Conservation (phyloP, 495 filamentous ascomycete genomes). For the Chaetomium tenue region DNA sequence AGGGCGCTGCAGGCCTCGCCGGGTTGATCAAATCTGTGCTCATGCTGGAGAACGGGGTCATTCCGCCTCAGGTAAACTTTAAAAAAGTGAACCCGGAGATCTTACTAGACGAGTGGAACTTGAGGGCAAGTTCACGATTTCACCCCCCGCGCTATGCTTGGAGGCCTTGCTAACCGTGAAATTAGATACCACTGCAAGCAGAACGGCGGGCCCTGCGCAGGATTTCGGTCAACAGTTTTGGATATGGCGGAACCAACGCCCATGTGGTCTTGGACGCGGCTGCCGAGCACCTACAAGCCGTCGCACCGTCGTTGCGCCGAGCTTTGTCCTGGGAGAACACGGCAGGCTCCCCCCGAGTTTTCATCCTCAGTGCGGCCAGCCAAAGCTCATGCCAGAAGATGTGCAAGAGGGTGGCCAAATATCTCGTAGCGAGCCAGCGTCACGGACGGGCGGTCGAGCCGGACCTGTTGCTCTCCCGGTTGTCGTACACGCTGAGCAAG, state of each 20-base stretch:
- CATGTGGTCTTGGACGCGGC: slow-evolving; percentile 39
- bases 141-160: neutral
- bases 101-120: neutral
- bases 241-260: slow-evolving; percentile 45
- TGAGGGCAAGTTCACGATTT: no score
- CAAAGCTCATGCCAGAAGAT: neutral
- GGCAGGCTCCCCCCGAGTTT: neutral
- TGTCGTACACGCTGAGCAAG: neutral
- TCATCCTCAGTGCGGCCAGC: neutral
- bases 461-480: neutral
- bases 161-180: neutral
- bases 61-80: slow-evolving; percentile 40
- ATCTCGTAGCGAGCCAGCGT: neutral
- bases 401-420: neutral
- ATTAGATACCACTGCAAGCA: no score
- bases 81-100: neutral
- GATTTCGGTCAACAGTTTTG: slow-evolving; percentile 43
- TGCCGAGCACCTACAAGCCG: neutral
- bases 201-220: slow-evolving; percentile 9
- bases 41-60: slow-evolving; percentile 51
- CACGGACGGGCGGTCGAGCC: neutral
- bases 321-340: neutral
- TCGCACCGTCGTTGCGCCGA: no score
- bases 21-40: slow-evolving; percentile 55
- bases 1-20: slow-evolving; percentile 52